Evolutionary conservation across 257 asterid genomes (phyloP).

Genomic region (Rehmannia glutinosa): DNA sequence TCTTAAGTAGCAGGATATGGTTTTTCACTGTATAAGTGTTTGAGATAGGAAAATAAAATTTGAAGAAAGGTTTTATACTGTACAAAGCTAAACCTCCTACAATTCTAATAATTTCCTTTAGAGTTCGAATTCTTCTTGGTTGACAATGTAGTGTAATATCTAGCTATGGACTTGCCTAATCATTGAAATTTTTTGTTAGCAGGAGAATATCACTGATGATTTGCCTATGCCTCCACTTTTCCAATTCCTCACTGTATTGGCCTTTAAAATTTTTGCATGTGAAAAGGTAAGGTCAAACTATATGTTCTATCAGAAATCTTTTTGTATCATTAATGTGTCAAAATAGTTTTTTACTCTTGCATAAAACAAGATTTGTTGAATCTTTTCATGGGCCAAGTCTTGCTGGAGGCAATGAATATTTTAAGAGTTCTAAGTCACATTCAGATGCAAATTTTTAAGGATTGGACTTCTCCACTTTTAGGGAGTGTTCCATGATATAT

Average conservation of each 20-base stretch:
- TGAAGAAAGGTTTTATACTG: background rate
- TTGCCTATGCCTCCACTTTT: constrained; percentile 94
- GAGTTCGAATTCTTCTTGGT: background rate
- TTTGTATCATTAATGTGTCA: too few species aligned
- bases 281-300: constrained; percentile 54
- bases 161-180: constrained; percentile 9
- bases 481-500: too few species aligned
- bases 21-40: background rate
- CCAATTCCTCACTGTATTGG: constrained; percentile 88
- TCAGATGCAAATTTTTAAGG: background rate
- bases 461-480: too few species aligned
- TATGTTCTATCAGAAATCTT: constrained; percentile 1
- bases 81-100: background rate
- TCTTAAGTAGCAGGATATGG: background rate
- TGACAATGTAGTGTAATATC: background rate
- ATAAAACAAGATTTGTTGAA: too few species aligned
- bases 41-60: background rate
- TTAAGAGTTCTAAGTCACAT: background rate
- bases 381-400: background rate
- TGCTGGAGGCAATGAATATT: background rate
- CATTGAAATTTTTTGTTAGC: constrained; percentile 24
- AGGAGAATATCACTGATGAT: constrained; percentile 64
- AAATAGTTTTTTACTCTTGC: too few species aligned
- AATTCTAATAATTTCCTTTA: background rate
- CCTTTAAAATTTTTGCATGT: constrained; percentile 64